phyloP scores from a whole-genome alignment of 495 filamentous ascomycete genomes.

The Aspergillus panamensis region DNA sequence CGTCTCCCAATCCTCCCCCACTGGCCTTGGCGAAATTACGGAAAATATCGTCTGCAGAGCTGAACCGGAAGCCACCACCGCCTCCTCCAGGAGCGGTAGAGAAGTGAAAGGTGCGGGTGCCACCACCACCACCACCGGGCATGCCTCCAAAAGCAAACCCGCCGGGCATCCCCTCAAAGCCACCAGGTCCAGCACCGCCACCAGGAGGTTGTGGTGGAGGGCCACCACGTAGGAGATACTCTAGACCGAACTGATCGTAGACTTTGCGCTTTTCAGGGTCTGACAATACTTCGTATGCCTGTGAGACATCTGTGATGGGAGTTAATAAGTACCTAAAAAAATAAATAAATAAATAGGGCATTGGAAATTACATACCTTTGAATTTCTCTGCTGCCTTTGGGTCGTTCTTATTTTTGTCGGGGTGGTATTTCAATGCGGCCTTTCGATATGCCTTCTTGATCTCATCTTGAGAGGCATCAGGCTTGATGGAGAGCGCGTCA shows the following conservation, averaged over 20 bases:
- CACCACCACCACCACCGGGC: constrained; percentile 56
- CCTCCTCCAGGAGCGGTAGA: constrained; percentile 55
- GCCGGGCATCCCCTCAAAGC: constrained; percentile 54
- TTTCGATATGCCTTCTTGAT: constrained; percentile 98
- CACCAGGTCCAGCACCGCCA: constrained; percentile 30
- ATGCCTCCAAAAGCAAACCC: constrained; percentile 53
- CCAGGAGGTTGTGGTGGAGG: constrained; percentile 59
- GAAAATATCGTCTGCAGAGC: constrained; percentile 80
- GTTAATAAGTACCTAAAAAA: constrained; percentile 17
- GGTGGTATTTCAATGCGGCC: constrained; percentile 86
- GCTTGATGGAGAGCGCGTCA: constrained; percentile 69
- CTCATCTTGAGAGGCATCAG: constrained; percentile 81
- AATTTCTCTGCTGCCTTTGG: constrained; percentile 82
- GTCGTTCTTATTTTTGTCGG: constrained; percentile 96
- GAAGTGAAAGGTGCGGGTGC: constrained; percentile 70
- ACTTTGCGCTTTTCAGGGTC: constrained; percentile 96
- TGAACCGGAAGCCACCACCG: constrained; percentile 68
- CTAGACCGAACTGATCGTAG: constrained; percentile 92
- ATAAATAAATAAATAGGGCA: not conserved
- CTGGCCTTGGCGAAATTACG: constrained; percentile 64
- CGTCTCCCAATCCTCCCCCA: constrained; percentile 50
- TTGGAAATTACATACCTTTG: constrained; percentile 50
- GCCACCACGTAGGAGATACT: constrained; percentile 86
- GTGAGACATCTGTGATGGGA: constrained; percentile 63
- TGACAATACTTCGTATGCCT: constrained; percentile 96